Conservation (phyloP, 2,329 filamentous ascomycete species). For the Ascochyta koolunga region DNA sequence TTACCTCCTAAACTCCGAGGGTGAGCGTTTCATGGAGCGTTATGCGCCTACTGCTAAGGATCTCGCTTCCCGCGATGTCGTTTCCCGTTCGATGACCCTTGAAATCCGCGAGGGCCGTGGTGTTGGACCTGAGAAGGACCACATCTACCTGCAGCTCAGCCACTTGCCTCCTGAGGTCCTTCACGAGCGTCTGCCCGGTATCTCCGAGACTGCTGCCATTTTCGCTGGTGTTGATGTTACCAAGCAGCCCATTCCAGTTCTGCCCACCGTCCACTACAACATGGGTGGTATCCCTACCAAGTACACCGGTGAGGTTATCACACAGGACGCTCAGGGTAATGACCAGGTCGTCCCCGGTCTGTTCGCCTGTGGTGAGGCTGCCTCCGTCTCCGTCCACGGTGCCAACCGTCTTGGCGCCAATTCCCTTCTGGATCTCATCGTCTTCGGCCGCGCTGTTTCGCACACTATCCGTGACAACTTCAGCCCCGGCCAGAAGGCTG, state of each 20-base stretch:
- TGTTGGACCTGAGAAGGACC: conserved; percentile 96
- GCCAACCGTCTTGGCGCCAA: conserved; percentile 98
- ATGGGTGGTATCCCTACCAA: conserved; percentile 99
- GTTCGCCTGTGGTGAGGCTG: conserved; percentile 95
- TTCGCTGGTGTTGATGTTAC: conserved; percentile 96
- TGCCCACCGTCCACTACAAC: conserved; percentile 98
- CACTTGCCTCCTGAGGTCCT: conserved; percentile 91
- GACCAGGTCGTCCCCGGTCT: conserved; percentile 94
- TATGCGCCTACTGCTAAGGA: conserved; percentile 98
- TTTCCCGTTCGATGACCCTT: conserved; percentile 96
- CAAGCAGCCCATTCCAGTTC: conserved; percentile 95
- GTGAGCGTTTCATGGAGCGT: conserved; percentile 99
- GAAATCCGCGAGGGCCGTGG: conserved; percentile 97
- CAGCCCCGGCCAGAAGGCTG: conserved; percentile 79
- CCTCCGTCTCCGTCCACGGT: conserved; percentile 96
- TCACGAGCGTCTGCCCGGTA: conserved; percentile 95
- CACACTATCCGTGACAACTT: conserved; percentile 97
- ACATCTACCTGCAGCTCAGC: conserved; percentile 97
- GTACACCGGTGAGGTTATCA: conserved; percentile 95
- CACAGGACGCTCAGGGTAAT: conserved; percentile 81
- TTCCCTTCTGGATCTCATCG: conserved; percentile 95
- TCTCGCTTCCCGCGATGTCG: conserved; percentile 93
- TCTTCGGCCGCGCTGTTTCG: conserved; percentile 96
- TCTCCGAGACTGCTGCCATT: conserved; percentile 96
- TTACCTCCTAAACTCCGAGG: conserved; percentile 95